phyloP scores from a whole-genome alignment of 208 protist species.

The Crithidia bombi region DNA sequence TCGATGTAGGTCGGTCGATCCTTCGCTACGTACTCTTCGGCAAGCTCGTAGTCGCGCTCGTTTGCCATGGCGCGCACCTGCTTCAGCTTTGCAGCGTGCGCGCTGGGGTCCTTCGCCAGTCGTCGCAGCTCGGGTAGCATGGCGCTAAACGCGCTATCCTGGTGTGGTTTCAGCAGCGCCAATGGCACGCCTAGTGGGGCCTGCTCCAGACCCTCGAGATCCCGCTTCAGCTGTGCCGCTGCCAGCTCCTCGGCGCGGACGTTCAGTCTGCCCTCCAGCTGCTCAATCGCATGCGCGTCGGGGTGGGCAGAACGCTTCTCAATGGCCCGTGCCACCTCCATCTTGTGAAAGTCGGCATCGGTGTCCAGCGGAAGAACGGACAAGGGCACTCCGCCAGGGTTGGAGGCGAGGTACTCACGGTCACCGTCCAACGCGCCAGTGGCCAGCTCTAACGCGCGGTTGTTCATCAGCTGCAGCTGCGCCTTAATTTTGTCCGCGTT shows the following conservation, averaged over 20 bases:
- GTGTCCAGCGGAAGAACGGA: constrained; percentile 60
- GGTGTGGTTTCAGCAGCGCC: constrained; percentile 61
- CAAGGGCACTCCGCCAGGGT: constrained; percentile 61
- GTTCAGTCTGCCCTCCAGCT: constrained; percentile 62
- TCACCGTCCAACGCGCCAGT: constrained; percentile 47
- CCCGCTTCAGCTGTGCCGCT: constrained; percentile 48
- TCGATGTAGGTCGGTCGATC: constrained; percentile 77
- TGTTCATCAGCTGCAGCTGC: constrained; percentile 57
- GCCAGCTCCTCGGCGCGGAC: constrained; percentile 63
- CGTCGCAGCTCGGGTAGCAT: constrained; percentile 67
- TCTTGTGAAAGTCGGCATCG: constrained; percentile 54
- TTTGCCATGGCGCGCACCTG: constrained; percentile 52
- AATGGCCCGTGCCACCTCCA: constrained; percentile 63
- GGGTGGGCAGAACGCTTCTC: constrained; percentile 38
- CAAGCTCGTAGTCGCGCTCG: constrained; percentile 50
- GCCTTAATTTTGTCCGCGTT: constrained; percentile 61
- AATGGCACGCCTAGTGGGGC: constrained; percentile 74
- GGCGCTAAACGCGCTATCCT: constrained; percentile 48
- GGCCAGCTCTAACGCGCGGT: constrained; percentile 55
- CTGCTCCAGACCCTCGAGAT: constrained; percentile 57
- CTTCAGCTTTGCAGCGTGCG: constrained; percentile 57
- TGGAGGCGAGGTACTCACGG: constrained; percentile 47
- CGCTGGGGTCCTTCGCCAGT: constrained; percentile 56
- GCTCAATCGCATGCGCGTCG: constrained; percentile 27
- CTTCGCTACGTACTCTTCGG: constrained; percentile 51